phyloP scores from a whole-genome alignment of 495 filamentous ascomycete genomes.

The Barbatosphaeria neglecta region DNA sequence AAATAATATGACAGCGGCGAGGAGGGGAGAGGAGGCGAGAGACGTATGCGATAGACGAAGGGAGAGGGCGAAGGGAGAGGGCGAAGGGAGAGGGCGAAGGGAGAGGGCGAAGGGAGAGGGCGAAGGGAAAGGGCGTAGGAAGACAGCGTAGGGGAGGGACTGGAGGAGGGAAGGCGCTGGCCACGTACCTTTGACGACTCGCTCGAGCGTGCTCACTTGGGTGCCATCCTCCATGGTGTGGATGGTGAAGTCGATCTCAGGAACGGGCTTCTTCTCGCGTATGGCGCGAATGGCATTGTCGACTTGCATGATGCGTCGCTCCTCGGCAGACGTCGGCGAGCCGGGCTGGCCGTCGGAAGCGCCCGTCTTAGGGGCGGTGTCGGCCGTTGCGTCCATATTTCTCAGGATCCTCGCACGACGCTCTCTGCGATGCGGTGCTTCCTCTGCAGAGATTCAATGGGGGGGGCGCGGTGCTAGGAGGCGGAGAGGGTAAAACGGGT shows the following conservation, averaged over 20 bases:
- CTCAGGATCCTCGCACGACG: too few relatives aligned
- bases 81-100: too few relatives aligned
- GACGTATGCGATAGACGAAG: too few relatives aligned
- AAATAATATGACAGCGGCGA: not conserved
- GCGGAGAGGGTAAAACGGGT: too few relatives aligned
- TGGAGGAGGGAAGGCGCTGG: not conserved
- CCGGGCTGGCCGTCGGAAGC: slow-evolving; percentile 23
- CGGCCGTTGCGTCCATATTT: not conserved
- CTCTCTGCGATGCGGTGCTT: too few relatives aligned
- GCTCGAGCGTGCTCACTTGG: slow-evolving; percentile 86
- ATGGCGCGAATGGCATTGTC: slow-evolving; percentile 71
- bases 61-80: too few relatives aligned
- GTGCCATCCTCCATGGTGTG: slow-evolving; percentile 96
- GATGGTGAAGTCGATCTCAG: slow-evolving; percentile 96
- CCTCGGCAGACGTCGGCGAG: slow-evolving; percentile 13
- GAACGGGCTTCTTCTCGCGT: slow-evolving; percentile 81
- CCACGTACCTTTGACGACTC: slow-evolving; percentile 93
- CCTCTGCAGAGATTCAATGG: too few relatives aligned
- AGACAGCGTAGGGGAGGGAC: slow-evolving; percentile 1
- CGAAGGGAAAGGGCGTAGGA: slow-evolving; percentile 8
- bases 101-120: too few relatives aligned
- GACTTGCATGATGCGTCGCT: slow-evolving; percentile 35
- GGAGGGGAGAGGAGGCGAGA: not conserved
- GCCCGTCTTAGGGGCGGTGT: slow-evolving; percentile 2
- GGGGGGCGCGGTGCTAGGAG: too few relatives aligned